Base-by-base conservation (phyloP, 805 yeast species). In the Zygosaccharomyces lentus region DNA sequence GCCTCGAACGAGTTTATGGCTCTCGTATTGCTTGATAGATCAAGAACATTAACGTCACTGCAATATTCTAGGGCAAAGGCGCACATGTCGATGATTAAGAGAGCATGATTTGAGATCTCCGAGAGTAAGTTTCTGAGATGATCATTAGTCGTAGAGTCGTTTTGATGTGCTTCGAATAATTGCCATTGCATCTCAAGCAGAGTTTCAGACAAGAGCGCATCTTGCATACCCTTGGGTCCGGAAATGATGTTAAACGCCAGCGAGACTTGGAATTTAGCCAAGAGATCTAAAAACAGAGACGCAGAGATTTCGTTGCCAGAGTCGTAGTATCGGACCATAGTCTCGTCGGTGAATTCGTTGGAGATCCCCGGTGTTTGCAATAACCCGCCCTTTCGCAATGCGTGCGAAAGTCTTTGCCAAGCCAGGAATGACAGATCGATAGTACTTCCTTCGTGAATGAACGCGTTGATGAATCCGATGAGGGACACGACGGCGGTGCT, bases 61-160 rank as follows among this genome's bases (percentile, higher is more conserved):
- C 47, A 31, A 13, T 49, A 41, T 5, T 55, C 56, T 9, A 62
- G 47, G 2, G 65, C 65, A 25, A 54, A 54, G 16, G 59, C 55
- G 44, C 62, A 62, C 25, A 63, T 57, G 7, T 46, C 54, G 12
- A 43, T 49, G 2, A 72, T 53, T 2, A 63, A 55, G n/a, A 45
- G 67, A 69, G 39, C 66, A 62, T 30, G 57, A 49, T 46, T 70
- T 67, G 2, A 76, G 60, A 43, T 61, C 48, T 24, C 55, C 55
- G 29, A 75, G 54, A 3, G 66, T 61, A 21, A 61, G 62, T 45
- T 71, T 67, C 12, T 74, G 62, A 1, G 69, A 37, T 73, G 76
- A 2, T 34, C 51, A 6, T 19, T 25, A 15, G 35, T 31, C 6
- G 34, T 25, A 5, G 37, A 13, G 4, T 35, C 45, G 16, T 41